Base-by-base conservation (phyloP, 208 protist genomes). In the Crithidia expoeki region DNA sequence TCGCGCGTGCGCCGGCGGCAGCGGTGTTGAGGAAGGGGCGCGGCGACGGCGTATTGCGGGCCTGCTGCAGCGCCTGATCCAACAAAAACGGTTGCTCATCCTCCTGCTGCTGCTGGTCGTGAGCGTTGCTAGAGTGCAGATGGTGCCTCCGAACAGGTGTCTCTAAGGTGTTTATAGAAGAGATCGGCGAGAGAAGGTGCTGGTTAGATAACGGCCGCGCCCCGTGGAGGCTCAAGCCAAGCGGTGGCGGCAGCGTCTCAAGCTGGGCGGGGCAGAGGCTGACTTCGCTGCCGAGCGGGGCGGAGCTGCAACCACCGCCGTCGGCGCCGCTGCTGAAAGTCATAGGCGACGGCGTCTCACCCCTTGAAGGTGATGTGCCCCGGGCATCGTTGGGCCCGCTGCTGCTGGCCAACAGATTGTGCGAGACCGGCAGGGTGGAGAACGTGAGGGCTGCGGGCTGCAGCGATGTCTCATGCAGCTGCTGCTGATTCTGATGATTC, bases 181-280 rank as follows among this genome's bases (percentile, higher is more conserved):
- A n/a, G n/a, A n/a, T n/a, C n/a, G n/a, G n/a, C n/a, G n/a, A n/a
- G n/a, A n/a, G n/a, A n/a, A n/a, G 38, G 10, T 50, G 57, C 38
- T 47, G 57, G 12, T 25, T 10, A 4, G 38, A 34, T 3, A 40
- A 23, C 25, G 6, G 17, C 23, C 21, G 23, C 25, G 57, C 38
- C 25, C 4, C 57, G 21, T 40, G 38, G 12, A 62, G 57, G 19
- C 57, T 50, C 25, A 62, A 21, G 16, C 50, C 57, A 2, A 23
- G 57, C 9, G 57, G 57, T 25, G 57, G 57, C 25, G 57, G 57
- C n/a, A 62, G 57, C 38, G 57, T 62, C 16, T 47, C 57, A 9
- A 34, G 17, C 57, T 62, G 57, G 6, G 57, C 0, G 16, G 57
- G 57, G 2, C 40, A 25, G 4, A 62, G 21, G 23, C 57, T 62